Evolutionary conservation across 352 stramenopile genomes (phyloP).

Genomic region (Globisporangium iwayamae): DNA sequence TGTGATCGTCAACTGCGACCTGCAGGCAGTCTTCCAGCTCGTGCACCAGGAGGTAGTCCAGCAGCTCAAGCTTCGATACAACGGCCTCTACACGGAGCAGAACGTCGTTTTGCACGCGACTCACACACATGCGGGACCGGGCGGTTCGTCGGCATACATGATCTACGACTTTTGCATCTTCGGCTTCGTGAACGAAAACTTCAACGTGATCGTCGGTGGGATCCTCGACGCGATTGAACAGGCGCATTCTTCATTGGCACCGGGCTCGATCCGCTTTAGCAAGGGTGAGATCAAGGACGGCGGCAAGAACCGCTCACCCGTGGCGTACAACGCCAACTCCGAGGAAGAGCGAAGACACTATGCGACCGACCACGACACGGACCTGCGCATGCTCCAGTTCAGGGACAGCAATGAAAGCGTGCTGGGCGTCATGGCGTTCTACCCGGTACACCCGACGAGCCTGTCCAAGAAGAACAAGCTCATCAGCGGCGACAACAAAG

Average conservation of each 20-base stretch:
- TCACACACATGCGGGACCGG: slow-evolving; percentile 76
- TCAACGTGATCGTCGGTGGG: slow-evolving; percentile 66
- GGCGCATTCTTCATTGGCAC: slow-evolving; percentile 48
- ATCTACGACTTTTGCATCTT: slow-evolving; percentile 59
- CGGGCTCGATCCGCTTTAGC: slow-evolving; percentile 35
- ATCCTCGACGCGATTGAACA: slow-evolving; percentile 53
- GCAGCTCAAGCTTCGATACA: slow-evolving; percentile 27
- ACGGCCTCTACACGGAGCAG: slow-evolving; percentile 45
- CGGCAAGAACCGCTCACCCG: slow-evolving; percentile 68
- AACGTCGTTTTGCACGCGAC: slow-evolving; percentile 77
- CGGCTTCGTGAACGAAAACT: slow-evolving; percentile 46
- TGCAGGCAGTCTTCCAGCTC: slow-evolving; percentile 43
- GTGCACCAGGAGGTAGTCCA: slow-evolving; percentile 48
- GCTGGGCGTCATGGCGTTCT: slow-evolving; percentile 66
- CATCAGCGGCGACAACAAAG: slow-evolving; percentile 82
- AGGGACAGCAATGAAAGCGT: slow-evolving; percentile 24
- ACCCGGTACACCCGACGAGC: slow-evolving; percentile 77
- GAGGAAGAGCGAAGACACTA: slow-evolving; percentile 50
- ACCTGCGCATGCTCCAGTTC: slow-evolving; percentile 65
- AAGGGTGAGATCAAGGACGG: slow-evolving; percentile 25
- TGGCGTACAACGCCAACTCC: slow-evolving; percentile 70
- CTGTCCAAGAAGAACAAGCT: slow-evolving; percentile 69
- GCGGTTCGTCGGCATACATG: slow-evolving; percentile 72
- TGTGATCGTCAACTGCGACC: slow-evolving; percentile 47
- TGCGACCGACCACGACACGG: slow-evolving; percentile 51